These are phyloP conservation scores for Lactifluus subvellereus DNA, from an alignment of 768 basidiomycete genomes.

Conservation along the genomic window DNA sequence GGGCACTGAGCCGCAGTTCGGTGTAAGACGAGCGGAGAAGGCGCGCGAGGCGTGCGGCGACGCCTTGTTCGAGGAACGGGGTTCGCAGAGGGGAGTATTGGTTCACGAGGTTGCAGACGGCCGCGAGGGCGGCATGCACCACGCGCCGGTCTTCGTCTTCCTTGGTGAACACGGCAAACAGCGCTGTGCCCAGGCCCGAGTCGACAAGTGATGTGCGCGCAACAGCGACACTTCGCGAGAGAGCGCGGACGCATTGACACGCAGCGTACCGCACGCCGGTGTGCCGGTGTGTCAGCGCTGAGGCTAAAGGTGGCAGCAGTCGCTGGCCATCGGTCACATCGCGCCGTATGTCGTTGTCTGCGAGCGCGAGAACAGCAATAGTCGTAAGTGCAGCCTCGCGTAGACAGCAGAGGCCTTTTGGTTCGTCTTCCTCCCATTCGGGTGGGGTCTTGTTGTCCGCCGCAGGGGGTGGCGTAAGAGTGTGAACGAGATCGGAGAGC, in stretches of 20 bases:
- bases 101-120: slow-evolving; percentile 80
- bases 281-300: slow-evolving; percentile 52
- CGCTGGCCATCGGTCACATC: slow-evolving; percentile 54
- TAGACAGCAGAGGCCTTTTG: slow-evolving; percentile 50
- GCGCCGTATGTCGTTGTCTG: slow-evolving; percentile 66
- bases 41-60: slow-evolving; percentile 58
- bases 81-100: slow-evolving; percentile 80
- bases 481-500: slow-evolving; percentile 46
- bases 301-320: slow-evolving; percentile 50
- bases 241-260: slow-evolving; percentile 77
- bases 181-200: slow-evolving; percentile 64
- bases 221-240: slow-evolving; percentile 74
- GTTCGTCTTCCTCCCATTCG: slow-evolving; percentile 67
- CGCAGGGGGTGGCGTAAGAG: slow-evolving; percentile 43
- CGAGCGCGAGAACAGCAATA: slow-evolving; percentile 66
- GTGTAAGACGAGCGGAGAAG: slow-evolving; percentile 50
- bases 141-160: slow-evolving; percentile 66
- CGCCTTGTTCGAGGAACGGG: slow-evolving; percentile 62
- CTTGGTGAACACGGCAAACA: slow-evolving; percentile 54
- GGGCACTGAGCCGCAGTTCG: slow-evolving; percentile 55
- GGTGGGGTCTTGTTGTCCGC: slow-evolving; percentile 32
- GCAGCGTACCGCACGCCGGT: slow-evolving; percentile 80
- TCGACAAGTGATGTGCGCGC: slow-evolving; percentile 83
- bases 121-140: slow-evolving; percentile 60
- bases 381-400: slow-evolving; percentile 73